These are phyloP conservation scores for Yamadazyma akitaensis DNA, from an alignment of 805 yeast genomes.

Conservation along the genomic window DNA sequence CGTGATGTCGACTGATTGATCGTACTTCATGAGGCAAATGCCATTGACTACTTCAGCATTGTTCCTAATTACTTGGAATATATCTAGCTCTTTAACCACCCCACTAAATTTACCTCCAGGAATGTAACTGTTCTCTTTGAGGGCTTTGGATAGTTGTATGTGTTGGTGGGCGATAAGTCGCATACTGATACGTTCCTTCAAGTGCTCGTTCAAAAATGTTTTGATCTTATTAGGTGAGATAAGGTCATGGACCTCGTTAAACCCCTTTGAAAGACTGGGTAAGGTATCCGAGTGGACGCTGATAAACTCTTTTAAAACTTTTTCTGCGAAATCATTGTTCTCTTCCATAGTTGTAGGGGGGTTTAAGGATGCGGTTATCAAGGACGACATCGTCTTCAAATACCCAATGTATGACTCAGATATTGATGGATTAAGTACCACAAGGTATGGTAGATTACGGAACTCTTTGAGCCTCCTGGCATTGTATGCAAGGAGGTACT, in stretches of 20 bases:
- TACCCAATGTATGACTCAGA: slow-evolving; percentile 74
- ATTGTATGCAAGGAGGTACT: slow-evolving; percentile 55
- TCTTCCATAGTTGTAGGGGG: slow-evolving; percentile 49
- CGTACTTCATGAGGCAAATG: slow-evolving; percentile 79
- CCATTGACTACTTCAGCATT: slow-evolving; percentile 78
- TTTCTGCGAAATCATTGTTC: slow-evolving; percentile 48
- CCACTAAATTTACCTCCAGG: slow-evolving; percentile 55
- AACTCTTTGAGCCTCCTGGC: slow-evolving; percentile 71
- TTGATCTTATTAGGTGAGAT: slow-evolving; percentile 50
- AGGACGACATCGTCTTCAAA: slow-evolving; percentile 55
- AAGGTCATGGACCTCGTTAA: slow-evolving; percentile 57
- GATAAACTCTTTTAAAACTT: slow-evolving; percentile 54
- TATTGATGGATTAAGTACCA: slow-evolving; percentile 81
- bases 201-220: slow-evolving; percentile 67
- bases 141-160: slow-evolving; percentile 51
- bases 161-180: slow-evolving; percentile 85
- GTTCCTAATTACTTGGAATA: slow-evolving; percentile 58
- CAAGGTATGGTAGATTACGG: slow-evolving; percentile 76
- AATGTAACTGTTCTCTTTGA: slow-evolving; percentile 35
- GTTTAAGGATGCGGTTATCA: slow-evolving; percentile 31
- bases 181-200: slow-evolving; percentile 82
- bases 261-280: slow-evolving; percentile 78
- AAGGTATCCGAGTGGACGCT: slow-evolving; percentile 82
- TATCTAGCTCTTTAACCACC: slow-evolving; percentile 62
- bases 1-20: slow-evolving; percentile 59